Base-by-base conservation (phyloP, 495 filamentous ascomycete species). In the Xylaria curta region DNA sequence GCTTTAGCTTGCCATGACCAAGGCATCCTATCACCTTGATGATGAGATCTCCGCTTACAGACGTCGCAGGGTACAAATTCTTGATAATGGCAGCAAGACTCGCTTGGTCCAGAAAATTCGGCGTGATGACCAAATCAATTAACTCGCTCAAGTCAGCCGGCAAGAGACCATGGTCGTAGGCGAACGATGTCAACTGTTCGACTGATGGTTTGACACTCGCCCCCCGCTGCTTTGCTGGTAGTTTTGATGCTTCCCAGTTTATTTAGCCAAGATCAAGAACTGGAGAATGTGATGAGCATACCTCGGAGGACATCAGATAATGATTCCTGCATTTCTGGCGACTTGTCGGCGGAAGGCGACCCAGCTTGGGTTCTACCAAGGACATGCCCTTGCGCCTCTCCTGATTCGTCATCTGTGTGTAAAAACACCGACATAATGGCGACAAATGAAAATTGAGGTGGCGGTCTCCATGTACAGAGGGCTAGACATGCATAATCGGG, bases 1-100 rank as follows among this genome's bases (percentile, higher is more conserved):
- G 91, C 76, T 97, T 97, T 71, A 87, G 86, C 76, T 89, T 89
- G 75, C 92, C 93, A 74, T 93, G 90, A 13, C 94, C 94, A 49
- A 97, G 87, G 66, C 87, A 89, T 63, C 91, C 91, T 26, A 97
- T 86, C 28, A 95, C 78, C 70, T 87, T 90, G 24, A 91, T 85
- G 70, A 94, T 85, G 60, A 89, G 72, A 47, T 89, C 85, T 51
- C 89, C 87, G 15, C 84, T 71, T 6, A 97, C 84, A 68, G 86
- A 89, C 58, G 85, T 83, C 36, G 86, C 83, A 0, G 94, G 93
- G 79, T 94, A 97, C 53, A 97, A 80, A 51, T 91, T 91, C 68
- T 90, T 93, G 79, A 94, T 79, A 38, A 97, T 78, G 44, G 82
- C 87, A 0, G 85, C 88, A 44, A 89, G 82, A 66, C 89, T 91